Evolutionary conservation across 1,139 yeast genomes (phyloP).

Genomic region (Arxiozyma heterogenica): DNA sequence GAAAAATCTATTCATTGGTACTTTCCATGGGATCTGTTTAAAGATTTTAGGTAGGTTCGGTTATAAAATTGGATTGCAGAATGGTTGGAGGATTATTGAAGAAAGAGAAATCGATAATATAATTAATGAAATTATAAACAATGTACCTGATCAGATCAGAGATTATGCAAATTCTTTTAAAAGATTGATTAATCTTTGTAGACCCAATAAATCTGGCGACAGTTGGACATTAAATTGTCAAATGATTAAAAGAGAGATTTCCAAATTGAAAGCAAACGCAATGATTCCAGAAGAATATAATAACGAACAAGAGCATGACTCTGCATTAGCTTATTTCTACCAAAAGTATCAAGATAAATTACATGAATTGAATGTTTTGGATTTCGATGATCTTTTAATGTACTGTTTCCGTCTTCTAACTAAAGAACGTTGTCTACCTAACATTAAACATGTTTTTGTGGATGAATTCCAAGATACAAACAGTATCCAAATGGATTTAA

Average conservation of each 20-base stretch:
- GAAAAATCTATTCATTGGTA: conserved; percentile 56
- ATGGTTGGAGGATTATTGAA: conserved; percentile 51
- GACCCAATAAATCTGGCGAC: conserved; percentile 13
- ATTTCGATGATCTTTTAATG: conserved; percentile 77
- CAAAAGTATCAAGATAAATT: conserved; percentile 45
- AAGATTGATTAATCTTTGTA: conserved; percentile 25
- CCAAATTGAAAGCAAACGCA: conserved; percentile 46
- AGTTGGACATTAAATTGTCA: conserved; percentile 30
- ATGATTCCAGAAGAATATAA: conserved; percentile 35
- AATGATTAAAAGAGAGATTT: conserved; percentile 39
- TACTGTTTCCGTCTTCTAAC: conserved; percentile 45
- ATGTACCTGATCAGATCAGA: conserved; percentile 31
- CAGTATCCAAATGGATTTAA: conserved; percentile 58
- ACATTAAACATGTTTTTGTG: conserved; percentile 63
- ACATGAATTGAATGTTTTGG: conserved; percentile 38
- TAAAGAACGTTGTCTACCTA: conserved; percentile 38
- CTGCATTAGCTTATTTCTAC: conserved; percentile 37
- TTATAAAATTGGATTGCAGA: conserved; percentile 37
- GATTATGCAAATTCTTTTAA: conserved; percentile 24
- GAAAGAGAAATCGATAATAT: conserved; percentile 52
- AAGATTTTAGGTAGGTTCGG: conserved; percentile 54
- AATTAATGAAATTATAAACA: conserved; percentile 37
- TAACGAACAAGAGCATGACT: conserved; percentile 23
- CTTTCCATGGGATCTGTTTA: conserved; percentile 76
- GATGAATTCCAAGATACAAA: conserved; percentile 96